Base-by-base conservation (phyloP, 352 stramenopile genomes). In the Globisporangium megalacanthum region DNA sequence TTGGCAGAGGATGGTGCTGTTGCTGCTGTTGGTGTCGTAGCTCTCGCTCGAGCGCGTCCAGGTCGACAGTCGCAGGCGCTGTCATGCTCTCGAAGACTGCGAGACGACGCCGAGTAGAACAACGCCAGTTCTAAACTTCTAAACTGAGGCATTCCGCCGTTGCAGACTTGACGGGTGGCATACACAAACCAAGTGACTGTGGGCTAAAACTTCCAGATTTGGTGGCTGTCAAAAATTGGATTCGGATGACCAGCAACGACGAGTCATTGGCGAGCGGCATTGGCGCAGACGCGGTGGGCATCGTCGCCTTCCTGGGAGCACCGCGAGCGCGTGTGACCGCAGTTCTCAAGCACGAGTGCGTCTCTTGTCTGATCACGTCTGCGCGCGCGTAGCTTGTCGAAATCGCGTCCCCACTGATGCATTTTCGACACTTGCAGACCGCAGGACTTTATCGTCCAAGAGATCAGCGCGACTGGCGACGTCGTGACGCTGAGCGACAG, bases 371-470 rank as follows among this genome's bases (percentile, higher is more conserved):
- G 35, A 1, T 39, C 35, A 29, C 25, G 25, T 29, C 2, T n/a
- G 13, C 11, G 35, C 35, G 10, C 35, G 35, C 35, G 35, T 39
- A 29, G 35, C 35, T 39, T 39, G 35, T 39, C 35, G 10, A 39
- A 39, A 39, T 13, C 35, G 35, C 10, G 7, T 39, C 35, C 35
- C 10, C 6, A 39, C 6, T 13, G 7, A 39, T 13, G 60, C 49
- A 25, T 25, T 56, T 31, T 14, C 47, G 20, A 22, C 48, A 51
- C 41, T 19, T 35, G 44, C 46, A 80, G 71, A 49, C 70, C 78
- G 11, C 60, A 75, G 45, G 83, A 93, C 52, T 93, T 93, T 56
- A 54, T 85, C 17, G 83, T 93, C 42, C 77, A 65, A 46, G 83
- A 93, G 64, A 85, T 91, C 61, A 73, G 66, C 54, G 44, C 59